These are phyloP conservation scores for Paragyromitra xinjiangensis DNA, from an alignment of 495 filamentous ascomycete species.

Conservation along the genomic window DNA sequence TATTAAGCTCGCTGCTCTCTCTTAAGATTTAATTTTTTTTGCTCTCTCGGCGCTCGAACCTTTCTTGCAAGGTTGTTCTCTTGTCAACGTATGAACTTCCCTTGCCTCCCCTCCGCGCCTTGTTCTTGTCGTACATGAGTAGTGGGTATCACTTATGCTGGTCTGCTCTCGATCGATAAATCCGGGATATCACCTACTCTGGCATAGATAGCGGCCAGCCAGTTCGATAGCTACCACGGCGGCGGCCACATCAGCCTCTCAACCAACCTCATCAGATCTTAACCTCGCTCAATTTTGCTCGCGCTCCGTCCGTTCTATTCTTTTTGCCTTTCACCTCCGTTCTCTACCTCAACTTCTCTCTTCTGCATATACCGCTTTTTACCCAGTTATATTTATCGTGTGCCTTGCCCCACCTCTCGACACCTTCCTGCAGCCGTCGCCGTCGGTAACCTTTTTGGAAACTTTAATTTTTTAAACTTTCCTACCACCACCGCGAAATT, in stretches of 20 bases:
- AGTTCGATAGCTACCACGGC: constrained; percentile 8
- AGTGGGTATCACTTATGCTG: constrained; percentile 10
- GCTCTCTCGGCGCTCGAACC: constrained; percentile 25
- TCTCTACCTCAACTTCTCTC: constrained; percentile 10
- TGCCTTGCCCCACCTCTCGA: constrained; percentile 1
- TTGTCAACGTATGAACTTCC: constrained; percentile 29
- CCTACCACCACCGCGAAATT: constrained; percentile 23
- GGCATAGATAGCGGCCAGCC: constrained; percentile 28
- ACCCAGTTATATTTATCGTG: constrained; percentile 36
- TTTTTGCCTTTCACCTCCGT: not conserved
- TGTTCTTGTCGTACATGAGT: constrained; percentile 22
- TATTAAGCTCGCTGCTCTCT: constrained; percentile 34
- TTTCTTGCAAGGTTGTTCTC: constrained; percentile 39
- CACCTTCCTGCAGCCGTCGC: not conserved
- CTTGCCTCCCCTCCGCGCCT: constrained; percentile 18
- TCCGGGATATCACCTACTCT: constrained; percentile 34
- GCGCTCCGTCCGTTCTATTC: constrained; percentile 16
- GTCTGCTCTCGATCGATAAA: constrained; percentile 30
- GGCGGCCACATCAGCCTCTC: constrained; percentile 30
- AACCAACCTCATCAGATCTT: constrained; percentile 31
- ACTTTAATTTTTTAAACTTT: constrained; percentile 25
- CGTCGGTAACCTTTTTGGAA: constrained; percentile 13
- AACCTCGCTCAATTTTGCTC: constrained; percentile 26
- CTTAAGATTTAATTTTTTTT: constrained; percentile 1
- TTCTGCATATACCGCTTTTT: not conserved